Conservation (phyloP, 78 protist genomes). For the Corallochytrium limacisporum region DNA sequence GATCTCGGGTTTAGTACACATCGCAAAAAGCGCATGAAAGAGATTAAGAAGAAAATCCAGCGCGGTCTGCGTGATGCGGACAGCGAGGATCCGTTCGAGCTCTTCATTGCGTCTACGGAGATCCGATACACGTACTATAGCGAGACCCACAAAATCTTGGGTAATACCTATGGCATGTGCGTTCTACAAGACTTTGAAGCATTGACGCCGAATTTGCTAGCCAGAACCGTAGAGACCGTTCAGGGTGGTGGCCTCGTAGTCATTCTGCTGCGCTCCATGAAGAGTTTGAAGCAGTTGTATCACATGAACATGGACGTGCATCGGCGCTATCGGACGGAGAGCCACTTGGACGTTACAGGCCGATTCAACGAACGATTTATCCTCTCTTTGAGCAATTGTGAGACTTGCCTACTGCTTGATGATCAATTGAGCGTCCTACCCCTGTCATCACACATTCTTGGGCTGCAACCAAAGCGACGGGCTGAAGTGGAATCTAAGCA, state of each 20-base stretch:
- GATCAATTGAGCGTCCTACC: slow-evolving; percentile 91
- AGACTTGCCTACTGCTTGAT: slow-evolving; percentile 65
- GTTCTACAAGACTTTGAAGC: slow-evolving; percentile 97
- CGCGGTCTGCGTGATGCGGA: slow-evolving; percentile 54
- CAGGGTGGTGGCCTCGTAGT: slow-evolving; percentile 96
- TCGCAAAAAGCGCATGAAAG: slow-evolving; percentile 46
- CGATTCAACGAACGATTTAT: slow-evolving; percentile 97
- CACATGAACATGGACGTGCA: slow-evolving; percentile 93
- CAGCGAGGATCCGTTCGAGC: slow-evolving; percentile 78
- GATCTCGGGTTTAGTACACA: slow-evolving; percentile 57
- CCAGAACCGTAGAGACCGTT: slow-evolving; percentile 96
- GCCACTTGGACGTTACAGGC: slow-evolving; percentile 61
- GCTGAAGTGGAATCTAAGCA: not conserved
- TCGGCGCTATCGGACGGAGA: slow-evolving; percentile 69
- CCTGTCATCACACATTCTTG: slow-evolving; percentile 34
- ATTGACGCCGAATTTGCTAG: slow-evolving; percentile 94
- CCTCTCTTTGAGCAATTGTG: slow-evolving; percentile 73
- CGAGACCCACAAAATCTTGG: slow-evolving; percentile 94
- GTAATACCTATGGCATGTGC: slow-evolving; percentile 93
- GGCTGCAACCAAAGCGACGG: slow-evolving; percentile 25
- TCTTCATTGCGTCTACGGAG: slow-evolving; percentile 79
- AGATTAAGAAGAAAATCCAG: slow-evolving; percentile 28
- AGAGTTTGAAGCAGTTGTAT: slow-evolving; percentile 70
- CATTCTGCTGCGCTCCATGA: slow-evolving; percentile 69
- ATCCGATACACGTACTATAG: slow-evolving; percentile 74